phyloP scores from a whole-genome alignment of 768 basidiomycete genomes.

The Lenzites betulinus region DNA sequence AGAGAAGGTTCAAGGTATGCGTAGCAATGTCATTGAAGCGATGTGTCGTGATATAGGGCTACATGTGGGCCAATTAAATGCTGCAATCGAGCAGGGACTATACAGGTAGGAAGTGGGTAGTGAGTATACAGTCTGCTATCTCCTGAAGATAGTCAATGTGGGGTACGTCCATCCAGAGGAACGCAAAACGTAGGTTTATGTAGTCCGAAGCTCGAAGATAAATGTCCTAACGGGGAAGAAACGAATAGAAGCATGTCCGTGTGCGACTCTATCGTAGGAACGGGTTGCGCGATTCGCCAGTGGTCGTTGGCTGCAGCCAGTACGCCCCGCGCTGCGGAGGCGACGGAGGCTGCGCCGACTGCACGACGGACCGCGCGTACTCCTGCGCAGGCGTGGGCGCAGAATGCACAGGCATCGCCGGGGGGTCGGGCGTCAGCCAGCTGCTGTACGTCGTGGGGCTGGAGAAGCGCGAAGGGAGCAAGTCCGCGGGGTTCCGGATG shows the following conservation, averaged over 20 bases:
- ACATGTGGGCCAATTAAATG: constrained; percentile 8
- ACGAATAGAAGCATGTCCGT: background rate
- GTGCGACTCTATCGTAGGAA: constrained; percentile 47
- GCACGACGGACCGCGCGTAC: constrained; percentile 54
- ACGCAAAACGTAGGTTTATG: background rate
- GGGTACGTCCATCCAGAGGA: constrained; percentile 3
- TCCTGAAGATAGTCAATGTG: constrained; percentile 7
- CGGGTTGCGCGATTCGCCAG: constrained; percentile 52
- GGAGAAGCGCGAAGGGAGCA: constrained; percentile 51
- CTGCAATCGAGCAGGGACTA: background rate
- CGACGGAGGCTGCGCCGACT: constrained; percentile 18
- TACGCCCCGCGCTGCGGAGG: constrained; percentile 38
- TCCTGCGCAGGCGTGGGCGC: constrained; percentile 58
- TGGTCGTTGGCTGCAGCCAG: constrained; percentile 44
- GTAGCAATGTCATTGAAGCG: constrained; percentile 2
- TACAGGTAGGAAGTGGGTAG: background rate
- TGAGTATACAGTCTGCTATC: constrained; percentile 5
- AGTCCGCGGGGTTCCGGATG: constrained; percentile 46
- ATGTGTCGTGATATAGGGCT: constrained; percentile 1
- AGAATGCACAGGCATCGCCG: constrained; percentile 30
- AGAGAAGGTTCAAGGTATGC: too few species aligned
- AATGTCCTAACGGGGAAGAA: background rate
- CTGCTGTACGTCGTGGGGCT: constrained; percentile 47
- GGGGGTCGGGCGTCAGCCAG: constrained; percentile 24
- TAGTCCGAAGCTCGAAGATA: constrained; percentile 12